Base-by-base conservation (phyloP, 2,329 filamentous ascomycete species). In the Penicillium sp. region DNA sequence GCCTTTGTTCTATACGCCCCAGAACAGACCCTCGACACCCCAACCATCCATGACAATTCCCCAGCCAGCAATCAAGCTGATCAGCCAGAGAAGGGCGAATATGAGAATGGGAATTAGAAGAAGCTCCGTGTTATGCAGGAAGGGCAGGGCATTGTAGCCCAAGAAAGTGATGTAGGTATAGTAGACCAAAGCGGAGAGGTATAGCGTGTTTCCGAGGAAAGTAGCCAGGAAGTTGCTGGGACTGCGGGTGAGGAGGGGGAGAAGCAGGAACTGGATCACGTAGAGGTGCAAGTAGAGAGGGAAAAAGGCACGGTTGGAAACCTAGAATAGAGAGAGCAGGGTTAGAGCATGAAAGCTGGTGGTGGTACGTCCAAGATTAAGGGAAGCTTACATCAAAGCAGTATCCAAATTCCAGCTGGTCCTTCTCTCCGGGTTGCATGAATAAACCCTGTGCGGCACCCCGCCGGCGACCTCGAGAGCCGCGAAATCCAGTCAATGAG, bases 111-210 rank as follows among this genome's bases (percentile, higher is more conserved):
- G 86, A 11, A 83, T 75, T 28, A 89, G 77, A 13, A 89, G 76
- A 3, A 88, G 78, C 68, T 88, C 85, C 1, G 86, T 88, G 60
- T 88, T 85, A 66, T 86, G 83, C 21, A 88, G 72, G 67, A 88
- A 88, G 0, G 86, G 86, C 14, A 89, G 75, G 21, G 85, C 85
- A 63, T 88, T 88, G 71, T 88, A 89, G 29, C 86, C 86, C 39
- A 89, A 75, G 68, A 89, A 89, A 8, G 83, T 87, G 64, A 88
- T 86, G 61, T 88, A 81, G 66, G 83, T 85, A 71, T 88, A 88
- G 72, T 88, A 88, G 24, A 80, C 80, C 48, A 87, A 73, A 0
- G 85, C 86, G 33, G 85, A 76, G n/a, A 88, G 78, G 64, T 88
- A 88, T 60, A 88, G 79, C 1, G 84, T 81, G 66, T 89, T 88